Conservation (phyloP, 2,329 filamentous ascomycete genomes). For the Ophiostoma triangulosporum region DNA sequence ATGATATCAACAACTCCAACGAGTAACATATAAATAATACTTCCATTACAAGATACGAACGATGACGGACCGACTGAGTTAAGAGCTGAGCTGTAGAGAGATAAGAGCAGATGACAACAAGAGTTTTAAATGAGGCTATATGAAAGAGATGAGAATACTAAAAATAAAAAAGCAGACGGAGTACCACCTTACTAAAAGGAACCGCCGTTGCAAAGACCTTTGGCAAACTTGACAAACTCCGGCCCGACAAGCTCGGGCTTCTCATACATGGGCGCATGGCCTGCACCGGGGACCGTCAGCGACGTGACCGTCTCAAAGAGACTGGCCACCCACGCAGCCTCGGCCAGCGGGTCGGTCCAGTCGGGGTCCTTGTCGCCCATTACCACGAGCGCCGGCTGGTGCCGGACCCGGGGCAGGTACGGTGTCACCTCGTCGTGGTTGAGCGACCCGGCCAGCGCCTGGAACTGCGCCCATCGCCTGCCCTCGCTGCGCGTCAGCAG, state of each 20-base stretch:
- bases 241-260: conserved; percentile 11
- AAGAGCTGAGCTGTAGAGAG: background rate
- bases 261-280: conserved; percentile 15
- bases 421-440: conserved; percentile 12
- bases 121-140: background rate
- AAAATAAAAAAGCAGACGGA: background rate
- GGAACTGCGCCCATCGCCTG: conserved; percentile 12
- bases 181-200: background rate
- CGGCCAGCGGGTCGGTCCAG: conserved; percentile 12
- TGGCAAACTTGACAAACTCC: conserved; percentile 9
- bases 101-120: background rate
- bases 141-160: background rate
- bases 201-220: conserved; percentile 2
- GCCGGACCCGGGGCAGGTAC: conserved; percentile 4
- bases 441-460: conserved; percentile 2
- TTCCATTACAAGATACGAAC: background rate
- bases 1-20: background rate
- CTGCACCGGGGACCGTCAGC: conserved; percentile 8
- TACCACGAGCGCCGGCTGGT: conserved; percentile 13
- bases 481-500: conserved; percentile 5
- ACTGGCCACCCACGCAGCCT: conserved; percentile 14
- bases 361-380: conserved; percentile 15
- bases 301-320: conserved; percentile 9
- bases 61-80: background rate
- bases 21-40: background rate